Percentiles rank a stretch among this genome's conserved stretches.
Conservation (phyloP, 495 filamentous ascomycete species). For the Aspergillus olivimuriae region DNA sequence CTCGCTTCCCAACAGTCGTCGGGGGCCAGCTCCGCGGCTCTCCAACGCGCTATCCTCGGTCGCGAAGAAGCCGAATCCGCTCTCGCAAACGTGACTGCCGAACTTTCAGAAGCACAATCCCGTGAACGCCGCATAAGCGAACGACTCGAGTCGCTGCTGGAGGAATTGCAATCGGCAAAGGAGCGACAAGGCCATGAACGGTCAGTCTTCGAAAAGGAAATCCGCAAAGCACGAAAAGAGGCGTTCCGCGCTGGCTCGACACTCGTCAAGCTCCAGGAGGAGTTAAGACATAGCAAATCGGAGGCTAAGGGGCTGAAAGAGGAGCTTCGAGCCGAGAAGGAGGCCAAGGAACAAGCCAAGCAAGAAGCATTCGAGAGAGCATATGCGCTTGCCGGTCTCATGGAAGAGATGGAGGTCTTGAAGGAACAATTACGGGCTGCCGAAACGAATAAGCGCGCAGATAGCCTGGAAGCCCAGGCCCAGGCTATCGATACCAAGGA, state of each 20-base stretch:
- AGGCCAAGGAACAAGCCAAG: constrained; percentile 48
- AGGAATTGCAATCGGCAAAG: constrained; percentile 68
- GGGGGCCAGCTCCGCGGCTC: constrained; percentile 61
- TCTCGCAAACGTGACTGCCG: constrained; percentile 52
- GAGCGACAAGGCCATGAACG: constrained; percentile 69
- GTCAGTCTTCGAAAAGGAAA: constrained; percentile 76
- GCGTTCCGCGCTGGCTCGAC: constrained; percentile 74
- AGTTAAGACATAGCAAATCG: constrained; percentile 62
- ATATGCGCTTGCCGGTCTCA: constrained; percentile 63
- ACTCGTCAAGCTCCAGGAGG: constrained; percentile 74
- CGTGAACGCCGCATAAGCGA: constrained; percentile 70
- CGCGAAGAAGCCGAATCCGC: constrained; percentile 69
- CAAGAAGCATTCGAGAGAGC: constrained; percentile 74
- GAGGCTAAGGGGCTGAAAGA: constrained; percentile 46
- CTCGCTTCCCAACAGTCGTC: constrained; percentile 12
- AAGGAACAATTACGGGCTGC: constrained; percentile 56
- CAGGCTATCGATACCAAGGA: constrained; percentile 25
- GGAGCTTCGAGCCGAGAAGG: constrained; percentile 45
- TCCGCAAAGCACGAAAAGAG: constrained; percentile 74
- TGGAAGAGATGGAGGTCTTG: constrained; percentile 64
- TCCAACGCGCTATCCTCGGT: constrained; percentile 75
- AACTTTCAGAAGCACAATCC: constrained; percentile 63
- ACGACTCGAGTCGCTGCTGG: constrained; percentile 70
- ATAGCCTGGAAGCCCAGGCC: constrained; percentile 23
- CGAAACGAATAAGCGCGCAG: constrained; percentile 52